These are phyloP conservation scores for Ceratocystis destructans DNA, from an alignment of 2,329 filamentous ascomycete genomes.

Conservation along the genomic window DNA sequence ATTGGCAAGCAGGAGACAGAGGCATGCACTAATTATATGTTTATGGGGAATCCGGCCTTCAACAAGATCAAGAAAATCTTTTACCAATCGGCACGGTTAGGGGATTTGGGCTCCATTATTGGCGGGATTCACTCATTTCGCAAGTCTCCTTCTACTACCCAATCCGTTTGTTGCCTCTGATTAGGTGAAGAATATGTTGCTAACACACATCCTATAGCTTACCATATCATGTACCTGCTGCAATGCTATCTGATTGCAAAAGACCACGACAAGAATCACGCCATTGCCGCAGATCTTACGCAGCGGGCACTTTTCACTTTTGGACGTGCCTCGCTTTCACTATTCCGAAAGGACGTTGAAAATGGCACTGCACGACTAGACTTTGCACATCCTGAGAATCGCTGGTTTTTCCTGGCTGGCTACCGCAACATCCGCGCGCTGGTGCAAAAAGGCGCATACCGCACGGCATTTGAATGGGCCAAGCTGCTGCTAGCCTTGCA, in stretches of 20 bases:
- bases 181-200: slow-evolving; percentile 39
- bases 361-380: slow-evolving; percentile 68
- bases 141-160: slow-evolving; percentile 23
- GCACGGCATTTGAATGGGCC: slow-evolving; percentile 86
- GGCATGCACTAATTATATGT: slow-evolving; percentile 55
- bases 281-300: slow-evolving; percentile 71
- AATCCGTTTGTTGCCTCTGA: background rate
- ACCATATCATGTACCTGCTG: slow-evolving; percentile 85
- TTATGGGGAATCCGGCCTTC: slow-evolving; percentile 62
- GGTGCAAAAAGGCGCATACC: slow-evolving; percentile 79
- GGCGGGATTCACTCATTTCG: slow-evolving; percentile 43
- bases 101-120: slow-evolving; percentile 71
- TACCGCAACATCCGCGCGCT: slow-evolving; percentile 82
- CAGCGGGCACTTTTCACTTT: slow-evolving; percentile 88
- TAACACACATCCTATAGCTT: slow-evolving; percentile 37
- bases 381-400: slow-evolving; percentile 71
- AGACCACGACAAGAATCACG: slow-evolving; percentile 67
- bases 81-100: slow-evolving; percentile 62
- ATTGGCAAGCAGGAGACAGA: slow-evolving; percentile 34
- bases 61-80: slow-evolving; percentile 63
- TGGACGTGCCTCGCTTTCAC: slow-evolving; percentile 72
- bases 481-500: slow-evolving; percentile 69
- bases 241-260: slow-evolving; percentile 88
- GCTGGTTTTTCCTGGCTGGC: slow-evolving; percentile 81
- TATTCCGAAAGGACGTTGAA: slow-evolving; percentile 62